phyloP scores from a whole-genome alignment of 305 asterid genomes.

The Fraxinus baroniana region DNA sequence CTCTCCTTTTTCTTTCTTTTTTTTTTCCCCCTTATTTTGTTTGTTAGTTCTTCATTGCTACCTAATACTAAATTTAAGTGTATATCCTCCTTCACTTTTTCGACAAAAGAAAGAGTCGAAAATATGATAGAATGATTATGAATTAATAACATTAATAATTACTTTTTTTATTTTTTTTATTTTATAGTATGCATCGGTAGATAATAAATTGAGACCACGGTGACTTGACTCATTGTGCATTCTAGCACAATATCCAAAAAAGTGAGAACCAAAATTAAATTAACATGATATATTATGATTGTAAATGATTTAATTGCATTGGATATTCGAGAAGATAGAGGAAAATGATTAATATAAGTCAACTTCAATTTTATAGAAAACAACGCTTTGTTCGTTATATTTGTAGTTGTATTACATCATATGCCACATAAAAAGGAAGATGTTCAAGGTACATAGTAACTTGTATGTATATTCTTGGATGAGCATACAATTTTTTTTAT shows the following conservation, averaged over 20 bases:
- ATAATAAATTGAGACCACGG: constrained; percentile 8
- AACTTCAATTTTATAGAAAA: not conserved
- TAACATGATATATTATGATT: not conserved
- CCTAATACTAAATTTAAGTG: not conserved
- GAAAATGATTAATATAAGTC: not conserved
- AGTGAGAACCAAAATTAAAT: not conserved
- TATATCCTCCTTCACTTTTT: not conserved
- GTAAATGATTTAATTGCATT: not conserved
- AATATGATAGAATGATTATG: not conserved
- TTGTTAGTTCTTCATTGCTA: not conserved
- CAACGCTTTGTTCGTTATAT: not conserved
- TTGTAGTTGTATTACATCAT: not conserved
- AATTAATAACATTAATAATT: not conserved
- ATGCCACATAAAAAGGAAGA: not conserved
- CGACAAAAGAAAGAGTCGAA: not conserved
- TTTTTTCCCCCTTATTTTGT: not conserved
- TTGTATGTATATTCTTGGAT: not conserved
- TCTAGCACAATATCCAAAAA: not conserved
- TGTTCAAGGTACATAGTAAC: not conserved
- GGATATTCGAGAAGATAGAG: not conserved
- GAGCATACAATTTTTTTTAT: not conserved
- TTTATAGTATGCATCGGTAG: not conserved
- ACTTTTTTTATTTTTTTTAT: not conserved
- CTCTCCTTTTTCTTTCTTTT: not conserved
- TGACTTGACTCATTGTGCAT: not conserved